phyloP scores from a whole-genome alignment of 2,329 filamentous ascomycete species.

The Lasiodiplodia sp. region DNA sequence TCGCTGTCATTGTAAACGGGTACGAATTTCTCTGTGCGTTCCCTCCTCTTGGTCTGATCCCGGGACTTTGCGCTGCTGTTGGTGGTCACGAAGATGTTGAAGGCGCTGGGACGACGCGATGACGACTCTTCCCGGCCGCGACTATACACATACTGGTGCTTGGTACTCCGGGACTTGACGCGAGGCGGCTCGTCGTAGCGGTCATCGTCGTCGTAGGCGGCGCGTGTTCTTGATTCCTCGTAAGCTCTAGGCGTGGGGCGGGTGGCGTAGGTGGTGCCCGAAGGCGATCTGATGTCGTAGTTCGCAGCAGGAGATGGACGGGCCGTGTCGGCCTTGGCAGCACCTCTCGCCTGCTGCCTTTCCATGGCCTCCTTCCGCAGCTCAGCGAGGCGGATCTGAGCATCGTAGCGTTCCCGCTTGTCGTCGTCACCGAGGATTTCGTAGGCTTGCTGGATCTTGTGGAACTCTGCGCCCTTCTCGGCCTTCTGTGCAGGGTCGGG shows the following conservation, averaged over 20 bases:
- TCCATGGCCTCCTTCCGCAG: slow-evolving; percentile 64
- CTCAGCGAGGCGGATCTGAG: slow-evolving; percentile 71
- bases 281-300: slow-evolving; percentile 35
- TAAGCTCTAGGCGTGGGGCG: slow-evolving; percentile 30
- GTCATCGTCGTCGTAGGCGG: slow-evolving; percentile 27
- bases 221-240: slow-evolving; percentile 40
- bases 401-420: slow-evolving; percentile 78
- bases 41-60: slow-evolving; percentile 26
- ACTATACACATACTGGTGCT: slow-evolving; percentile 2
- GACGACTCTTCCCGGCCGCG: slow-evolving; percentile 7
- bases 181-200: slow-evolving; percentile 15
- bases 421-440: slow-evolving; percentile 84
- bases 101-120: not conserved
- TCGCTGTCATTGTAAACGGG: slow-evolving; percentile 24
- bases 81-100: slow-evolving; percentile 30
- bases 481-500: slow-evolving; percentile 78
- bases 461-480: slow-evolving; percentile 84
- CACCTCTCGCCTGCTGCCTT: slow-evolving; percentile 47
- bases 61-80: slow-evolving; percentile 24
- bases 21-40: slow-evolving; percentile 17
- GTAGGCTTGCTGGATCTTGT: slow-evolving; percentile 91
- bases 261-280: slow-evolving; percentile 32
- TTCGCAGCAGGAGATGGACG: slow-evolving; percentile 39
- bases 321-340: slow-evolving; percentile 40
- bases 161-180: slow-evolving; percentile 8